Conservation (phyloP, 768 basidiomycete species). For the Lactarius quietus region DNA sequence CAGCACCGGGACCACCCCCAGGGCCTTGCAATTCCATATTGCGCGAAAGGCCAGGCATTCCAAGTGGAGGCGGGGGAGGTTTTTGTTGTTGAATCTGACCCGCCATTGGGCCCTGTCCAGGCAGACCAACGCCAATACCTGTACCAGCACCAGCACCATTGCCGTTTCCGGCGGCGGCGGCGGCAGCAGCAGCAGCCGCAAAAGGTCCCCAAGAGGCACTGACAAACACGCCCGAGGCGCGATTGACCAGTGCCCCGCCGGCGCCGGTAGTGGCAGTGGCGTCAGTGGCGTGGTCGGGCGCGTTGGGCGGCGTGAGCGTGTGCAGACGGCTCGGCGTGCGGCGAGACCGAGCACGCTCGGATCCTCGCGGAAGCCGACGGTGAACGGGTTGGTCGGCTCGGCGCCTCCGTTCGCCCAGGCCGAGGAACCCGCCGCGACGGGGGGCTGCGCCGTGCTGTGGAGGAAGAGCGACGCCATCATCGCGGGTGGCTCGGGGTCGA, state of each 20-base stretch:
- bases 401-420: constrained; percentile 26
- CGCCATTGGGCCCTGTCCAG: constrained; percentile 3
- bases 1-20: constrained; percentile 9
- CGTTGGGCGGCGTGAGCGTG: constrained; percentile 33
- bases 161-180: constrained; percentile 8
- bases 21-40: constrained; percentile 22
- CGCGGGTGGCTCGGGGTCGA: constrained; percentile 43
- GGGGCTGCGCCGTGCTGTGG: constrained; percentile 7
- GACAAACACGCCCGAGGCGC: constrained; percentile 17
- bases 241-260: neutral
- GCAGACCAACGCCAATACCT: constrained; percentile 10
- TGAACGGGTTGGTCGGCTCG: constrained; percentile 32
- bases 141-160: constrained; percentile 4
- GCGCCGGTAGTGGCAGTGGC: constrained; percentile 21
- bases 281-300: constrained; percentile 28
- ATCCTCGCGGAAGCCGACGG: constrained; percentile 22
- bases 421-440: constrained; percentile 21
- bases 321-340: constrained; percentile 33
- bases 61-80: constrained; percentile 35
- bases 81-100: constrained; percentile 28
- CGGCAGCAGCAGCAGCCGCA: neutral
- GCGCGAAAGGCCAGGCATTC: constrained; percentile 16
- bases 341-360: constrained; percentile 25
- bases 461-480: neutral
- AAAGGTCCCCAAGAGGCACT: constrained; percentile 20